Evolutionary conservation across 768 basidiomycete species (phyloP), one percentile per base, ranked within the genome.

Genomic region (Boletus insuetus): DNA sequence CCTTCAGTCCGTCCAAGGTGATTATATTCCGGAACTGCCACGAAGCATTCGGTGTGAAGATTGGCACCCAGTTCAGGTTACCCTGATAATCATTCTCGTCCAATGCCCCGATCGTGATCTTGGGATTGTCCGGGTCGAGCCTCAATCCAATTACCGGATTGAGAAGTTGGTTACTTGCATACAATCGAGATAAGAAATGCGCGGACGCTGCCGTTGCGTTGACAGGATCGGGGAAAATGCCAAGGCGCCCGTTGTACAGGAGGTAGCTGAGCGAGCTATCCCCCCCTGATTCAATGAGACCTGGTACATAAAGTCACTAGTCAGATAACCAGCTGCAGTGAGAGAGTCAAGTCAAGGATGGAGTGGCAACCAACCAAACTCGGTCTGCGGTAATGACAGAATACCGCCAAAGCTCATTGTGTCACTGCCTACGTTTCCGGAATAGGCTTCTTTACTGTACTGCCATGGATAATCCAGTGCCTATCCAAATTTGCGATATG

Each of bases 31-130:
- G 19, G 31, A 53, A 19, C 3, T 0, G 4, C 61, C 58, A 56
- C n/a, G 61, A 45, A 12, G 13, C 7, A 22, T 60, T 60, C 2
- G 61, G 61, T 10, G 54, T 67, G 48, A 12, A 44, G 26, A 68
- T 49, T 7, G 54, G 57, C 9, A 68, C 58, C 54, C 66, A 63
- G 32, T 68, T 63, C 14, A 68, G 4, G 1, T 54, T 53, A 19
- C 63, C 68, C 16, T 64, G 49, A 39, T 55, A 61, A 48, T 67
- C 64, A 11, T 44, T 57, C 26, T 55, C 48, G 32, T 69, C 66
- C 40, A 67, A 46, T 6, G 53, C 62, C 3, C 68, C 66, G 16
- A 67, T 67, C 6, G 65, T 67, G 16, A 67, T 56, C 31, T 62
- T 69, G 12, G 65, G 68, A 26, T 69, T 50, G 12, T 29, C 11